phyloP scores from a whole-genome alignment of 73 alveolate genomes.

The Paramecium sonneborni region DNA sequence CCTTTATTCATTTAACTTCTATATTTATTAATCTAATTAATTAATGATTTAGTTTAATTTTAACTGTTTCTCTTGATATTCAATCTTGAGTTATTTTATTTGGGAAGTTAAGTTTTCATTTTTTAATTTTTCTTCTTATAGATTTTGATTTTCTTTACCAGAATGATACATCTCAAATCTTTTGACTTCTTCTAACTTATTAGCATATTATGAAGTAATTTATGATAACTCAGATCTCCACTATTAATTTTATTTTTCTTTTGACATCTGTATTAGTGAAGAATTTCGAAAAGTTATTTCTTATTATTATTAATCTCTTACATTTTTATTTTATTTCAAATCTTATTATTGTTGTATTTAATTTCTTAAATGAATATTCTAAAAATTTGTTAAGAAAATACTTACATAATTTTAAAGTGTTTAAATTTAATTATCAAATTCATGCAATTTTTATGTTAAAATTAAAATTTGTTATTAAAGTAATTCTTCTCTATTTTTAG shows the following conservation, averaged over 20 bases:
- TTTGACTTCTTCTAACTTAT: constrained; percentile 14
- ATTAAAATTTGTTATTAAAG: background rate
- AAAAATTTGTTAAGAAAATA: background rate
- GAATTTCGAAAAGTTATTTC: background rate
- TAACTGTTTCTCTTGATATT: background rate
- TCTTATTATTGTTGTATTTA: background rate
- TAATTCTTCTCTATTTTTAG: background rate
- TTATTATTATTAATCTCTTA: background rate
- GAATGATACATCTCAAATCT: background rate
- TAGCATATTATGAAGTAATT: background rate
- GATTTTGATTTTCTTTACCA: background rate
- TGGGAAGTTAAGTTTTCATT: background rate
- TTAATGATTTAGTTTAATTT: background rate
- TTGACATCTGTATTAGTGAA: background rate
- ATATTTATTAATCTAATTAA: background rate
- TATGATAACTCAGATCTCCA: constrained; percentile 18
- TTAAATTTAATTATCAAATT: background rate
- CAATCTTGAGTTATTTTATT: background rate
- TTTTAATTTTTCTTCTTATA: background rate
- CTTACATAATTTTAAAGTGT: background rate
- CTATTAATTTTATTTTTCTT: background rate
- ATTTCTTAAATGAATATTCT: background rate
- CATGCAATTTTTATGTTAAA: background rate
- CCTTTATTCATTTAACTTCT: background rate
- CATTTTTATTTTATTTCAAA: background rate